Conservation (phyloP, 2,329 filamentous ascomycete genomes). For the Botrytis hyacinthi region DNA sequence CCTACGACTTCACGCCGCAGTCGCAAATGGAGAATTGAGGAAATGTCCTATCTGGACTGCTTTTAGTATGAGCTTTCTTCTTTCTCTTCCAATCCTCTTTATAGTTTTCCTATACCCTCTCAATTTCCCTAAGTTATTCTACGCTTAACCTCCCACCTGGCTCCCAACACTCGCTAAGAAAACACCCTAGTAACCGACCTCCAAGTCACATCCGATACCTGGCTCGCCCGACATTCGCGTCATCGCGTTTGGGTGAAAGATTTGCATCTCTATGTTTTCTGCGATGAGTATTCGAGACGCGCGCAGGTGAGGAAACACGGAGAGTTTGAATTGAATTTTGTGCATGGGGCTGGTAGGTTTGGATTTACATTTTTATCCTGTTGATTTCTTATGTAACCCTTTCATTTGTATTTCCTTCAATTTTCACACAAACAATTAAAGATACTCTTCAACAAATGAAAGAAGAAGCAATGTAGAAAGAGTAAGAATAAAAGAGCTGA, state of each 20-base stretch:
- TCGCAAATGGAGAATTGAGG: conserved; percentile 53
- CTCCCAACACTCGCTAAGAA: neutral
- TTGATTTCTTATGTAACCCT: too few relatives aligned
- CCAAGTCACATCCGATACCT: conserved; percentile 48
- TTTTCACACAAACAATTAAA: neutral
- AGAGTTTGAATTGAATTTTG: conserved; percentile 38
- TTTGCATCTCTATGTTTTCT: conserved; percentile 59
- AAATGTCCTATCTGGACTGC: conserved; percentile 63
- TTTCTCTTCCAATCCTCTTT: neutral
- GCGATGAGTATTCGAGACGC: conserved; percentile 52
- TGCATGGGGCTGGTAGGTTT: conserved; percentile 32
- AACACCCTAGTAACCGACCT: conserved; percentile 48
- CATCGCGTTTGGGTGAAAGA: conserved; percentile 53
- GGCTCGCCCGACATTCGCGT: conserved; percentile 50
- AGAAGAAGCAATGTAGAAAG: neutral
- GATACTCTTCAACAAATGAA: neutral
- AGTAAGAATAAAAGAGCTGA: neutral
- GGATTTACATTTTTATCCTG: too few relatives aligned
- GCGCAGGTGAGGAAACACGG: conserved; percentile 48
- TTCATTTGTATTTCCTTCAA: neutral
- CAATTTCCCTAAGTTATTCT: accelerated
- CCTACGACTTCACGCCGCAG: conserved; percentile 54
- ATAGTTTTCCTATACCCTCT: too few relatives aligned
- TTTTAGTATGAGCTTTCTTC: conserved; percentile 47
- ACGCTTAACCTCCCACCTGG: neutral